Percentiles rank a stretch among this genome's conserved stretches.
These are phyloP conservation scores for Blastobotrys capitulatus DNA, from an alignment of 1,139 yeast genomes.

Conservation along the genomic window DNA sequence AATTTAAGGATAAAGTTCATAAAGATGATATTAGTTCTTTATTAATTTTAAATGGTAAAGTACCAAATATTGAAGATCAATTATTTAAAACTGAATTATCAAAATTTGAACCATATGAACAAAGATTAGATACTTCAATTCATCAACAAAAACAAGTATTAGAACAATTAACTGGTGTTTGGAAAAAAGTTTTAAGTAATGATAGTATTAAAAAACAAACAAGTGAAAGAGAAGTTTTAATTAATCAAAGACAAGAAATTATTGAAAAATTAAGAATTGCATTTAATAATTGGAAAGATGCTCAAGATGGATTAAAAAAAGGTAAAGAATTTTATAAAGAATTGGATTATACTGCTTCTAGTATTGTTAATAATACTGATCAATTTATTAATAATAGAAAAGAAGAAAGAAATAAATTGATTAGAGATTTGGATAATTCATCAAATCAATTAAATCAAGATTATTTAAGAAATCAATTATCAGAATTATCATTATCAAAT, in stretches of 20 bases:
- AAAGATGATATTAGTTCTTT: slow-evolving; percentile 82
- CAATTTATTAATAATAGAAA: slow-evolving; percentile 35
- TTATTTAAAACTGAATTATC: slow-evolving; percentile 70
- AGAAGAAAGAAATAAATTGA: slow-evolving; percentile 30
- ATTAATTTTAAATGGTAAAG: slow-evolving; percentile 60
- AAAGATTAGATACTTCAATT: slow-evolving; percentile 62
- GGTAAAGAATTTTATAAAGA: slow-evolving; percentile 62
- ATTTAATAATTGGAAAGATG: slow-evolving; percentile 50
- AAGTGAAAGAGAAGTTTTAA: slow-evolving; percentile 34
- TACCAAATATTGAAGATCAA: slow-evolving; percentile 49
- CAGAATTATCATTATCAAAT: slow-evolving; percentile 20
- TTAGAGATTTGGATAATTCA: slow-evolving; percentile 13
- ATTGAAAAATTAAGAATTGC: slow-evolving; percentile 47
- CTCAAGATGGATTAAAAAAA: slow-evolving; percentile 51
- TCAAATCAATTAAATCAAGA: slow-evolving; percentile 18
- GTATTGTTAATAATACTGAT: slow-evolving; percentile 37
- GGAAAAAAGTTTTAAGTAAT: slow-evolving; percentile 51
- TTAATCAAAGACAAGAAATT: slow-evolving; percentile 38
- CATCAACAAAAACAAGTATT: slow-evolving; percentile 57
- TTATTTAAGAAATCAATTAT: slow-evolving; percentile 23
- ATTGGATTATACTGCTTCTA: slow-evolving; percentile 43
- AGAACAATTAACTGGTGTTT: slow-evolving; percentile 48
- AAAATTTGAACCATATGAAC: slow-evolving; percentile 67
- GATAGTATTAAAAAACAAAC: slow-evolving; percentile 37
- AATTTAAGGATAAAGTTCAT: slow-evolving; percentile 65